Conservation (phyloP, 2,329 filamentous ascomycete species). For the Pezicula carpinea region DNA sequence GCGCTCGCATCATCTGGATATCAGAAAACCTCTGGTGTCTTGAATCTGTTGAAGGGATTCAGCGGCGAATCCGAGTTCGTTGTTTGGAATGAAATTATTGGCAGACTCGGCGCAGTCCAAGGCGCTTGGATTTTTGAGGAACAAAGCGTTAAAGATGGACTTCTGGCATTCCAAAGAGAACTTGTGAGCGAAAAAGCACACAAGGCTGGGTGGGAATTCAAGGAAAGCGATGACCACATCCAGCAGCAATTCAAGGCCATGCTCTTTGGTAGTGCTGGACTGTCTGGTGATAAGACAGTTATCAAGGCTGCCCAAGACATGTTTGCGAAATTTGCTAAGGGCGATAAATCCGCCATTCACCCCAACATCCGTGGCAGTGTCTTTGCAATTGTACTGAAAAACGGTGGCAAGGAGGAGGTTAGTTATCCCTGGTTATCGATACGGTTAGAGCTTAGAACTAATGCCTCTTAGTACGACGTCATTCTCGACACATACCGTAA, state of each 20-base stretch:
- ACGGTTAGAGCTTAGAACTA: slow-evolving; percentile 6
- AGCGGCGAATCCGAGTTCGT: slow-evolving; percentile 83
- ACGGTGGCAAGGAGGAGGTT: slow-evolving; percentile 80
- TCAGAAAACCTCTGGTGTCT: slow-evolving; percentile 84
- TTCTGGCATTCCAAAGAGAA: slow-evolving; percentile 78
- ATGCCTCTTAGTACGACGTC: slow-evolving; percentile 58
- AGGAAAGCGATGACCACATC: slow-evolving; percentile 78
- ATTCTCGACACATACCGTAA: slow-evolving; percentile 71
- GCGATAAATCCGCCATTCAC: slow-evolving; percentile 78
- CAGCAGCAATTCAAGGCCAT: slow-evolving; percentile 92
- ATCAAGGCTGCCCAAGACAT: slow-evolving; percentile 81
- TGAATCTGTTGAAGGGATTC: slow-evolving; percentile 82
- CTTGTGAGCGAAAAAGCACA: slow-evolving; percentile 78
- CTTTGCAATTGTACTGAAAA: slow-evolving; percentile 77
- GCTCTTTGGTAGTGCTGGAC: slow-evolving; percentile 79
- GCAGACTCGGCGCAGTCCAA: slow-evolving; percentile 73
- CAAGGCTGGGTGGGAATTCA: slow-evolving; percentile 83
- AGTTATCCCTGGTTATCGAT: slow-evolving; percentile 18
- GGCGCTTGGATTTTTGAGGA: slow-evolving; percentile 88
- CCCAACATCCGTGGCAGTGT: slow-evolving; percentile 87
- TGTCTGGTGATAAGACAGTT: slow-evolving; percentile 73
- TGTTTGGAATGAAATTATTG: slow-evolving; percentile 89
- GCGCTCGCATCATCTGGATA: slow-evolving; percentile 87
- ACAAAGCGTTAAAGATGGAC: slow-evolving; percentile 62
- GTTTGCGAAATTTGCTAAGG: slow-evolving; percentile 78